Percentiles rank a stretch among this genome's conserved stretches.
Conservation (phyloP, 73 alveolate species). For the Paramecium tetraurelia region DNA sequence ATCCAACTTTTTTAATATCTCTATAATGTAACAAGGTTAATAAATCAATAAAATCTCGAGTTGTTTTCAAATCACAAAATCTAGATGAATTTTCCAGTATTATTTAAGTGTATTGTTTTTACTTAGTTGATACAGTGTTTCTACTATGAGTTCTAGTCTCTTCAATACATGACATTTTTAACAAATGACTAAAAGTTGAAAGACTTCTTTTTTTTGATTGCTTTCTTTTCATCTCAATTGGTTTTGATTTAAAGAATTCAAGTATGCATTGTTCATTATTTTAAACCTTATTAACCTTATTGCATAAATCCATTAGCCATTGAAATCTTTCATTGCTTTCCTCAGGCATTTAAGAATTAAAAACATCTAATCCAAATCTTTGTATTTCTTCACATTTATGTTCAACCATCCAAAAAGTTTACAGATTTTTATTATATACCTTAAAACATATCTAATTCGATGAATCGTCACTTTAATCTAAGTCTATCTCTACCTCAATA, state of each 20-base stretch:
- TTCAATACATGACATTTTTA: neutral
- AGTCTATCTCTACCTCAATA: neutral
- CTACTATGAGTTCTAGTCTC: neutral
- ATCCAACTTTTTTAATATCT: neutral
- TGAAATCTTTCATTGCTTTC: neutral
- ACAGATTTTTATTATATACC: neutral
- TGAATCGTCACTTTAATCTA: neutral
- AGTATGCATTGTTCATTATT: neutral
- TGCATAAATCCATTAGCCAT: neutral
- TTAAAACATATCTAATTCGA: neutral
- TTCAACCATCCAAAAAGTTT: constrained; percentile 34
- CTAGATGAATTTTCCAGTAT: neutral
- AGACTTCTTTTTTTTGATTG: neutral
- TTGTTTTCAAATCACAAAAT: neutral
- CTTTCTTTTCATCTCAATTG: neutral
- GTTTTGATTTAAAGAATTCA: constrained; percentile 1
- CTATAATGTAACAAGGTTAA: neutral
- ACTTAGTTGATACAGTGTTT: neutral
- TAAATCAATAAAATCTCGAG: neutral
- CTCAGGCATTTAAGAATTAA: neutral
- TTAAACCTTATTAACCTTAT: neutral
- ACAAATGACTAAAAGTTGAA: neutral
- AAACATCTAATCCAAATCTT: neutral
- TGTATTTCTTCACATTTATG: neutral
- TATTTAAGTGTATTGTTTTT: neutral